Percentiles rank a stretch among this genome's conserved stretches.
Evolutionary conservation across 106 monocot species (phyloP).

Genomic region (Acorus calamus): DNA sequence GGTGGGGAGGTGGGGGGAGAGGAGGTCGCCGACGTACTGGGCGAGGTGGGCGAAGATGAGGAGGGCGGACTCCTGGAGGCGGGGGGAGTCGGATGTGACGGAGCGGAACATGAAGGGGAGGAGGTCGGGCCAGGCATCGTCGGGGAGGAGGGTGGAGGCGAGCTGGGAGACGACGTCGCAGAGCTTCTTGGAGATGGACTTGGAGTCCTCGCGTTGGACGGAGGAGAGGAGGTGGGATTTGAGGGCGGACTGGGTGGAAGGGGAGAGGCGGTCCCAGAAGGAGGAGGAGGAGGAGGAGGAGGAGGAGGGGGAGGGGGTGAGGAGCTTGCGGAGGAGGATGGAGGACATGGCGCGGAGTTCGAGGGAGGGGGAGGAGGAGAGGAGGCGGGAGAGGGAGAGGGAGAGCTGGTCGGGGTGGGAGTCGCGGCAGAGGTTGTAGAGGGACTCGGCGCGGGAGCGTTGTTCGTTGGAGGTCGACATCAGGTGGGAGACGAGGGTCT

Average conservation of each 20-base stretch:
- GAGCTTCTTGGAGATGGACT: constrained; percentile 77
- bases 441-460: constrained; percentile 66
- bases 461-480: constrained; percentile 79
- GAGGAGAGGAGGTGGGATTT: constrained; percentile 55
- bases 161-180: constrained; percentile 85
- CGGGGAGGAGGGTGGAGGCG: constrained; percentile 68
- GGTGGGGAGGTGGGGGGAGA: constrained; percentile 65
- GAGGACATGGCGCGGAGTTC: constrained; percentile 86
- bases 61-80: constrained; percentile 70
- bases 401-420: constrained; percentile 65
- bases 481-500: constrained; percentile 55
- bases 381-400: constrained; percentile 47
- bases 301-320: background rate
- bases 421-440: constrained; percentile 68
- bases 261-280: constrained; percentile 54
- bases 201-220: constrained; percentile 48
- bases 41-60: constrained; percentile 83
- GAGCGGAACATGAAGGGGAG: constrained; percentile 88
- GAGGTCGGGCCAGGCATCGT: constrained; percentile 76
- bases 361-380: constrained; percentile 43
- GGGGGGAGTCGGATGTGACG: constrained; percentile 41
- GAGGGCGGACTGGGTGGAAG: constrained; percentile 41
- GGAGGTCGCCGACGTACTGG: constrained; percentile 57
- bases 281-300: background rate
- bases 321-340: constrained; percentile 54